Evolutionary conservation across 192 early-diverging fungal genomes (phyloP), one percentile per base, ranked within the genome.

Genomic region (Backusella parvicylindrica): DNA sequence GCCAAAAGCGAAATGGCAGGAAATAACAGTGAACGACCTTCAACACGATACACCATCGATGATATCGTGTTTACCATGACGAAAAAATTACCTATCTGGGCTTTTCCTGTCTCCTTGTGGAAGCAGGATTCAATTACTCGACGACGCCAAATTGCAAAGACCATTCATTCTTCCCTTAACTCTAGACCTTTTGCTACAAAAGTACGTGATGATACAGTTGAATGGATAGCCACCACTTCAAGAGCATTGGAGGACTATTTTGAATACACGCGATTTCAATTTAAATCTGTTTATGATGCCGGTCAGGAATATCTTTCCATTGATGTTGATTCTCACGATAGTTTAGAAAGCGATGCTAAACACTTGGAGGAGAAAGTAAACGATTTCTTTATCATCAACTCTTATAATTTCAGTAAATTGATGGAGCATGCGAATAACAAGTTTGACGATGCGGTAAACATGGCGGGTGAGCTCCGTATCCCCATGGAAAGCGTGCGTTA

Each of bases 401-500:
- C 32, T 21, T 68, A 36, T 15, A 23, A 37, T 38, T 36, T 68
- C 36, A 36, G 36, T 37, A 21, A 26, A 16, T 23, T 37, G 21
- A 68, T 36, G 11, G 36, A 68, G 11, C 32, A 68, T 21, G 21
- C n/a, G 6, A 68, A 68, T 36, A 23, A 68, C 6, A 21, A 37
- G 18, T 38, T 68, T 68, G 36, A 68, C 12, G 18, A 16, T 35
- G 36, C 36, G 8, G 66, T 35, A 12, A 36, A 33, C 4, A 37
- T 68, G 33, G 32, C 66, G 2, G 66, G 66, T n/a, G n/a, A 36
- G 1, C 66, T 68, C 23, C 66, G 66, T 68, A 18, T 68, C 5
- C 66, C 66, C 12, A 33, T 68, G n/a, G 66, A 68, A 38, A 68
- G 66, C 21, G 36, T 68, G 36, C 66, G 66, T 13, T 33, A 68